A percentile compares a stretch with the other conserved stretches of the same genome.
These are phyloP conservation scores for Xylaria longipes DNA, from an alignment of 495 filamentous ascomycete species.

Conservation along the genomic window DNA sequence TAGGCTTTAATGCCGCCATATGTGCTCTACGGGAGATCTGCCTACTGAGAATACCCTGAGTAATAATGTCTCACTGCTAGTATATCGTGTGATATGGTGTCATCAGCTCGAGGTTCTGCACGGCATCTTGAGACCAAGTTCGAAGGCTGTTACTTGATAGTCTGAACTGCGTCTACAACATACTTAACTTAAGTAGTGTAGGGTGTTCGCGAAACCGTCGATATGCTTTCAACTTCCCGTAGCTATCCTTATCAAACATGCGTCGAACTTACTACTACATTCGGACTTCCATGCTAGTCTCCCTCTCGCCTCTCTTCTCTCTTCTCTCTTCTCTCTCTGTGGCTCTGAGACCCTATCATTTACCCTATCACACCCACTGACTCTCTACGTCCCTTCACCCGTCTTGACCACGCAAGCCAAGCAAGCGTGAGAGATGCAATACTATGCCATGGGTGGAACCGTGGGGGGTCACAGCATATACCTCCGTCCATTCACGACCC, in stretches of 20 bases:
- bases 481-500: conserved; percentile 19
- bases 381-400: conserved; percentile 18
- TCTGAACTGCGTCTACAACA: neutral
- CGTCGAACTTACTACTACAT: neutral
- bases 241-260: neutral
- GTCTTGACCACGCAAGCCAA: conserved; percentile 25
- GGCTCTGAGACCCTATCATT: neutral
- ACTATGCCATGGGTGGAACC: conserved; percentile 19
- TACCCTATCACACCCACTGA: neutral
- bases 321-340: neutral
- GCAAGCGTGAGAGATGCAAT: conserved; percentile 21
- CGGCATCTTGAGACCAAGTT: neutral
- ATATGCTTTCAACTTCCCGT: neutral
- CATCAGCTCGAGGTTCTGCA: neutral
- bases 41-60: neutral
- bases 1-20: conserved; percentile 16
- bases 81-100: conserved; percentile 24
- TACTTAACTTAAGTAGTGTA: neutral
- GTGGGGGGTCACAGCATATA: conserved; percentile 30
- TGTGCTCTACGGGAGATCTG: conserved; percentile 8
- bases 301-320: neutral
- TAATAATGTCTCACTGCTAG: conserved; percentile 10
- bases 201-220: neutral
- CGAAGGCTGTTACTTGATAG: neutral
- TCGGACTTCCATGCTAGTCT: neutral